Percentiles rank a stretch among this genome's conserved stretches.
Conservation (phyloP, 352 stramenopile genomes). For the Globisporangium mamillatum region DNA sequence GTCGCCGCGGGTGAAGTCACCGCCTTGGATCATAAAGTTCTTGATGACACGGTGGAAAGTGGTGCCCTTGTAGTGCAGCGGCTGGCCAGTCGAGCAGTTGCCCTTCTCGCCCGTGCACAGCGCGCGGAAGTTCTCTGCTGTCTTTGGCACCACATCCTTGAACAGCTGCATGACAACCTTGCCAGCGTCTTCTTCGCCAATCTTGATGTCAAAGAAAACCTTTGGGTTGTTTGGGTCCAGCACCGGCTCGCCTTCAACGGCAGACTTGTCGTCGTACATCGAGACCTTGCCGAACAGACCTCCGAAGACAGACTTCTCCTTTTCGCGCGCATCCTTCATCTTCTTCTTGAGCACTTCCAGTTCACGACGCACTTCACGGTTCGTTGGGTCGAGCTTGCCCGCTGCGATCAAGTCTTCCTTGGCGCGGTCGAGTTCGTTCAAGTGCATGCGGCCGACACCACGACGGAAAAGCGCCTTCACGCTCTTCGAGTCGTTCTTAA, state of each 20-base stretch:
- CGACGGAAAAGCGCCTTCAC: constrained; percentile 87
- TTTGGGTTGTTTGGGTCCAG: constrained; percentile 91
- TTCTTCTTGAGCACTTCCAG: constrained; percentile 80
- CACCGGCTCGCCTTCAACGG: constrained; percentile 54
- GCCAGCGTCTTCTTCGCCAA: constrained; percentile 85
- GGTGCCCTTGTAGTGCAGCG: constrained; percentile 97
- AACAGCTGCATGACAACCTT: constrained; percentile 96
- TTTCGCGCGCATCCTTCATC: constrained; percentile 90
- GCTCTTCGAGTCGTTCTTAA: constrained; percentile 79
- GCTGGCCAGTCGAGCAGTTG: constrained; percentile 69
- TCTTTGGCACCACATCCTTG: constrained; percentile 95
- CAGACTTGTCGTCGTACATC: constrained; percentile 97
- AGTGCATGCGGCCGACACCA: constrained; percentile 77
- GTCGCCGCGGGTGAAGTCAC: constrained; percentile 95
- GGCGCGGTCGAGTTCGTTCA: constrained; percentile 83
- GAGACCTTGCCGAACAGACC: constrained; percentile 95
- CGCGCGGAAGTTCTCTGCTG: constrained; percentile 97
- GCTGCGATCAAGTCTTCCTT: constrained; percentile 87
- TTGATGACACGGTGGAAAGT: constrained; percentile 98
- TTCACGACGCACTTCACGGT: constrained; percentile 79
- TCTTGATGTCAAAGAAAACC: constrained; percentile 98
- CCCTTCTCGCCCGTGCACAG: constrained; percentile 98
- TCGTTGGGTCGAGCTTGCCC: constrained; percentile 75
- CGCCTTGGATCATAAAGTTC: constrained; percentile 93
- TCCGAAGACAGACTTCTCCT: constrained; percentile 96